Conservation (phyloP, 148 eudicot species). For the Talinum fruticosum region DNA sequence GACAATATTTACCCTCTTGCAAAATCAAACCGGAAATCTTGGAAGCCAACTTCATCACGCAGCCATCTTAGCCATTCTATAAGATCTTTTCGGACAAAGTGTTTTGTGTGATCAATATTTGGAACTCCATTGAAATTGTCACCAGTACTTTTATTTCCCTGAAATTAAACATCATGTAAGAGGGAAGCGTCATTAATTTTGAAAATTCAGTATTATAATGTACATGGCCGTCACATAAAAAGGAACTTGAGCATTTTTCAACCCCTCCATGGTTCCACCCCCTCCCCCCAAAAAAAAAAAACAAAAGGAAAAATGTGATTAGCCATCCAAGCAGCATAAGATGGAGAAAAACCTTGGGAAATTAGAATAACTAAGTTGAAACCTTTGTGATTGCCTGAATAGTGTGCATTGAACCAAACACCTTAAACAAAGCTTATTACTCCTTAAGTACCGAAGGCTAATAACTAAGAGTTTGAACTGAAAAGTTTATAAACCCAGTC, state of each 20-base stretch:
- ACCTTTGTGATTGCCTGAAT: no score
- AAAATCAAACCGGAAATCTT: constrained; percentile 94
- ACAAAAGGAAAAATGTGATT: neutral
- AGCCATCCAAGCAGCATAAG: neutral
- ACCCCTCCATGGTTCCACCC: no score
- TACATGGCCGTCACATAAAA: neutral
- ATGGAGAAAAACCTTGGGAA: no score
- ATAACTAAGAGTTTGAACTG: no score
- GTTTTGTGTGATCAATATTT: constrained; percentile 81
- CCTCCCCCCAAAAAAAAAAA: no score
- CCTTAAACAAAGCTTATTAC: no score
- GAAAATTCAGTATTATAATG: neutral
- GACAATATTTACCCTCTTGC: constrained; percentile 68
- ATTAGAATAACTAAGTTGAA: no score
- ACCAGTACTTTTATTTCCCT: constrained; percentile 87
- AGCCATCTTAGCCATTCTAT: constrained; percentile 80
- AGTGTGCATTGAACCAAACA: no score
- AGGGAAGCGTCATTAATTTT: neutral
- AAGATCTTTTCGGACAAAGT: constrained; percentile 70
- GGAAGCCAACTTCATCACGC: constrained; percentile 67
- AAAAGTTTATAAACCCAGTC: no score
- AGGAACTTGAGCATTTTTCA: neutral
- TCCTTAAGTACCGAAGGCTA: no score
- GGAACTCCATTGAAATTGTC: constrained; percentile 91
- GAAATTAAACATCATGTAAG: constrained; percentile 6